Evolutionary conservation across 192 early-diverging fungal genomes (phyloP).

Genomic region (Coemansia sp.): DNA sequence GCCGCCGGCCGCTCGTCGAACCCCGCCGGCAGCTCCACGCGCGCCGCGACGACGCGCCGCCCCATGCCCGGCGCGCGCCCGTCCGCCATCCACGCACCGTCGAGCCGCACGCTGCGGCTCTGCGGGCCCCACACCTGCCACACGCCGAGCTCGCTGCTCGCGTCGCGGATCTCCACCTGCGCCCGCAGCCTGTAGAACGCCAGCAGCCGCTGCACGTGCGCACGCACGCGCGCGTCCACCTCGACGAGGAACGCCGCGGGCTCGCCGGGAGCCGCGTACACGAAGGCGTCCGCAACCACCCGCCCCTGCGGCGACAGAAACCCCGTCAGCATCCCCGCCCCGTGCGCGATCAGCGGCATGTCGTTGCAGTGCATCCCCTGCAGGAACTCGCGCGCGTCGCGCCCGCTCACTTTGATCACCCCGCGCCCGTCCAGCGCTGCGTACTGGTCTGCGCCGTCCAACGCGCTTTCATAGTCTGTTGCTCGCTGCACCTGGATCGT

Average conservation of each 20-base stretch:
- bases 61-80: constrained; percentile 57
- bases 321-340: constrained; percentile 77
- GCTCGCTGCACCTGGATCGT: constrained; percentile 7
- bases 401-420: constrained; percentile 65
- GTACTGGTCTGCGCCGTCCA: constrained; percentile 43
- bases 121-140: constrained; percentile 78
- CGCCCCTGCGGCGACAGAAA: constrained; percentile 90
- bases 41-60: too few species aligned
- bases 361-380: constrained; percentile 92
- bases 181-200: constrained; percentile 76
- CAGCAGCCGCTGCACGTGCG: constrained; percentile 62
- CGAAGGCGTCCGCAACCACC: constrained; percentile 84
- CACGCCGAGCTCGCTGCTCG: constrained; percentile 57
- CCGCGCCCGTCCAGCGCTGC: constrained; percentile 57
- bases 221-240: constrained; percentile 58
- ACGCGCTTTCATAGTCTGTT: constrained; percentile 20
- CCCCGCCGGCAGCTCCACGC: too few species aligned
- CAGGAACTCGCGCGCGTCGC: constrained; percentile 78
- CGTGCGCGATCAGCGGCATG: constrained; percentile 66
- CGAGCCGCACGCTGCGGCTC: constrained; percentile 44
- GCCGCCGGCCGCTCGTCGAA: too few species aligned
- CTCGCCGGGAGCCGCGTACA: constrained; percentile 71
- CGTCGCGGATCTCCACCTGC: constrained; percentile 70
- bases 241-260: constrained; percentile 72
- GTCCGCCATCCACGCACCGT: constrained; percentile 52